Conservation (phyloP, 2,329 filamentous ascomycete genomes). For the Microdochium trichocladiopsis region DNA sequence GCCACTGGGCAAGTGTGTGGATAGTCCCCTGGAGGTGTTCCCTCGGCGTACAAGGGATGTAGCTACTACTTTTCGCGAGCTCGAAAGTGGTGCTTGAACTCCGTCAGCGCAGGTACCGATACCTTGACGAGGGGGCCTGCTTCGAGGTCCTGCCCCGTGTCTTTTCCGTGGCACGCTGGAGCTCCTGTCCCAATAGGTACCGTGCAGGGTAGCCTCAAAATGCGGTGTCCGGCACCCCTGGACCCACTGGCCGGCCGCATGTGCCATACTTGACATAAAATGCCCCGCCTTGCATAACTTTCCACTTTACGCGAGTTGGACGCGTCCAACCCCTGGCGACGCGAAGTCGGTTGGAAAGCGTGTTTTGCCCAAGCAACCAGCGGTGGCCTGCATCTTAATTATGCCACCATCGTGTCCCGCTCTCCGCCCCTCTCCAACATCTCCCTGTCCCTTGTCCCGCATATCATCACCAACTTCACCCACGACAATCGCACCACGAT, state of each 20-base stretch:
- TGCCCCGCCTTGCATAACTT: constrained; percentile 9
- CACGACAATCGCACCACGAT: background rate
- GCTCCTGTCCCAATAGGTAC: background rate
- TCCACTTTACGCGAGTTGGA: constrained; percentile 20
- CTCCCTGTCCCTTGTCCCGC: background rate
- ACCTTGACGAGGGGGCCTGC: background rate
- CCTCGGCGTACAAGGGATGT: background rate
- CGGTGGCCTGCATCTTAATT: background rate
- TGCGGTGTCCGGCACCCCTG: background rate
- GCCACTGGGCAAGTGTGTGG: too few species aligned
- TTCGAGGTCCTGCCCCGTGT: background rate
- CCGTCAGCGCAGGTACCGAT: background rate
- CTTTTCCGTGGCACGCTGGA: background rate
- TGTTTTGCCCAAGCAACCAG: background rate
- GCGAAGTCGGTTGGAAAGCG: background rate
- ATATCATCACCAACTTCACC: background rate
- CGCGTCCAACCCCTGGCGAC: background rate
- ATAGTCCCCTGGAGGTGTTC: too few species aligned
- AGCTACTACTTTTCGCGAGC: background rate
- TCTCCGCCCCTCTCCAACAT: background rate
- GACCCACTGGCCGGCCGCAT: too few species aligned
- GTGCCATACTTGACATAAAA: constrained; percentile 3
- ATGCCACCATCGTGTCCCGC: constrained; percentile 1
- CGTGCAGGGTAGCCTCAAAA: background rate
- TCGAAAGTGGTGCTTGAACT: background rate